Percentiles rank a stretch among this genome's conserved stretches.
These are phyloP conservation scores for Nelumbo lutea DNA, from an alignment of 164 flowering plant species.

Conservation along the genomic window DNA sequence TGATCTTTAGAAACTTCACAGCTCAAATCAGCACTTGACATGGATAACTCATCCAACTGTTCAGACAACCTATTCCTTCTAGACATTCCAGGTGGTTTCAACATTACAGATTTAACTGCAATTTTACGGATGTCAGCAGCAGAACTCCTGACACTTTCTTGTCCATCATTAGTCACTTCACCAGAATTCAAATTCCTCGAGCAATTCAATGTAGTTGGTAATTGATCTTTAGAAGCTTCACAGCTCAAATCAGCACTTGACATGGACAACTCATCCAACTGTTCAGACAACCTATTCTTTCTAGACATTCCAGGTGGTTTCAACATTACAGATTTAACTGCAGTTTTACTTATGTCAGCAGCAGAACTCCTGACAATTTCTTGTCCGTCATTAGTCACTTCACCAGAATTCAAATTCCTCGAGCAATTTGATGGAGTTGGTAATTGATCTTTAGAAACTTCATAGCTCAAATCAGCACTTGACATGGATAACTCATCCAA, in stretches of 20 bases:
- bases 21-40: conserved; percentile 27
- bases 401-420: conserved; percentile 26
- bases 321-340: conserved; percentile 30
- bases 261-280: conserved; percentile 34
- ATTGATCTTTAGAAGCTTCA: conserved; percentile 40
- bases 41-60: conserved; percentile 37
- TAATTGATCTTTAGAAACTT: conserved; percentile 35
- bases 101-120: conserved; percentile 28
- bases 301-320: conserved; percentile 43
- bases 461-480: conserved; percentile 28
- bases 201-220: conserved; percentile 20
- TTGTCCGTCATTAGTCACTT: conserved; percentile 21
- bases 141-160: conserved; percentile 10
- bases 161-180: conserved; percentile 25
- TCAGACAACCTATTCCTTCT: conserved; percentile 39
- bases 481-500: conserved; percentile 37
- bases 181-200: conserved; percentile 21
- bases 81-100: conserved; percentile 41
- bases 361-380: conserved; percentile 10
- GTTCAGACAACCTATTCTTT: conserved; percentile 38
- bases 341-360: conserved; percentile 24
- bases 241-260: conserved; percentile 27
- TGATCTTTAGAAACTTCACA: conserved; percentile 40
- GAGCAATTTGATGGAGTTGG: conserved; percentile 19
- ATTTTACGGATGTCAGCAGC: conserved; percentile 23